phyloP scores from a whole-genome alignment of 345 rosid genomes.

The Alliaria petiolata region DNA sequence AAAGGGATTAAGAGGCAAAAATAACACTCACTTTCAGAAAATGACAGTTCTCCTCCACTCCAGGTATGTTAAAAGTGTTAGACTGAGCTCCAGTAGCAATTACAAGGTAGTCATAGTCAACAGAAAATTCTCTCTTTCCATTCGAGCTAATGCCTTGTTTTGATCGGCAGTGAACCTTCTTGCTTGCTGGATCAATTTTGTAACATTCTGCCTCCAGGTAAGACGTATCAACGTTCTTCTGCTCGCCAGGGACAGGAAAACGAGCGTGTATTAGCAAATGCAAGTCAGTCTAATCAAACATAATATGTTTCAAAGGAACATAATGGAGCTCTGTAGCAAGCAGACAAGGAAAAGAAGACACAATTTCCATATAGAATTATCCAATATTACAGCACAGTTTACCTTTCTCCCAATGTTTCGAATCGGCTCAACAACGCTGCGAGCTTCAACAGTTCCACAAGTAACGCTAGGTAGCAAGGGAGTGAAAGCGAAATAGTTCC shows the following conservation, averaged over 20 bases:
- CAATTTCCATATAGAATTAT: background rate
- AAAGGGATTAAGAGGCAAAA: too few species aligned
- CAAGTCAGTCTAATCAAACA: background rate
- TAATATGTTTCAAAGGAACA: background rate
- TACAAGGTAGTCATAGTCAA: conserved; percentile 87
- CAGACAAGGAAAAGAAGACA: background rate
- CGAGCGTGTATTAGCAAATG: background rate
- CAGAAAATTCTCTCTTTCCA: conserved; percentile 67
- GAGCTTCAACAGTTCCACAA: conserved; percentile 95
- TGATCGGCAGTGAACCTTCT: conserved; percentile 75
- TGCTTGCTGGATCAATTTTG: conserved; percentile 75
- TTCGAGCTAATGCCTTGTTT: conserved; percentile 38
- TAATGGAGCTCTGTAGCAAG: too few species aligned
- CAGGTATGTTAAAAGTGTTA: conserved; percentile 95
- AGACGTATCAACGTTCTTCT: conserved; percentile 46
- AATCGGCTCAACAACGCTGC: conserved; percentile 92
- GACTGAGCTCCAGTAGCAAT: conserved; percentile 94
- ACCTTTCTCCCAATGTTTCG: conserved; percentile 89
- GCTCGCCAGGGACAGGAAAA: conserved; percentile 28
- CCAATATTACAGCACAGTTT: background rate
- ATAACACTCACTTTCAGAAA: conserved; percentile 68
- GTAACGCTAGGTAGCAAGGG: conserved; percentile 98
- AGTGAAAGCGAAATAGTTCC: conserved; percentile 97
- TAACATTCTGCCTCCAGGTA: conserved; percentile 89
- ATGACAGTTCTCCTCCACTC: conserved; percentile 85